Percentiles rank a stretch among this genome's conserved stretches.
These are phyloP conservation scores for Phytophthora ramorum DNA, from an alignment of 352 stramenopile genomes.

Conservation along the genomic window DNA sequence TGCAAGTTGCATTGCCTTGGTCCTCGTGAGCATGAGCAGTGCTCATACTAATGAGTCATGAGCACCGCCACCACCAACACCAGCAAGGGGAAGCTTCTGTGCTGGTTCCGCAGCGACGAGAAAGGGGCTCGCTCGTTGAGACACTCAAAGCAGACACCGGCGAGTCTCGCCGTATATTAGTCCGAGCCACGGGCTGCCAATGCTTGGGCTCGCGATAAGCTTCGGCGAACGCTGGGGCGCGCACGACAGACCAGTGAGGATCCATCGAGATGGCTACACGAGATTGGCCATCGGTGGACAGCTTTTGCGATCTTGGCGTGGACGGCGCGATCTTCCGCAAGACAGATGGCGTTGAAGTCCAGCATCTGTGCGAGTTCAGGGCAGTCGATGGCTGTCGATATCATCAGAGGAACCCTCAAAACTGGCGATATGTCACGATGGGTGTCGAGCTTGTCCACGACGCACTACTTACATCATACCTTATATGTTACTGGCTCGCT, in stretches of 20 bases:
- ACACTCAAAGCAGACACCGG: constrained; percentile 25
- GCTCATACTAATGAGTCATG: neutral
- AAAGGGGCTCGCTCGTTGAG: constrained; percentile 20
- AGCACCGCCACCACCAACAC: no score
- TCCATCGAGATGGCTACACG: neutral
- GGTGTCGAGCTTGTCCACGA: neutral
- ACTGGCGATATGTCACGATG: neutral
- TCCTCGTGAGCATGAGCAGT: no score
- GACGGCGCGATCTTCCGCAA: neutral
- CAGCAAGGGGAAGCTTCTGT: constrained; percentile 26
- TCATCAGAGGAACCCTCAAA: neutral
- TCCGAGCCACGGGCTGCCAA: constrained; percentile 2
- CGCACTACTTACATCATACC: constrained; percentile 27
- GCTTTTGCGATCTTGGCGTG: neutral
- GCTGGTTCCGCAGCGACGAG: constrained; percentile 22
- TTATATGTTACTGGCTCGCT: constrained; percentile 22
- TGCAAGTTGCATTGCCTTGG: no score
- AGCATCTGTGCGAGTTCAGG: neutral
- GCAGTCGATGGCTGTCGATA: constrained; percentile 7
- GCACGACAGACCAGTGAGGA: constrained; percentile 8
- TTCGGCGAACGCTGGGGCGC: constrained; percentile 25
- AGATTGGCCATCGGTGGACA: neutral
- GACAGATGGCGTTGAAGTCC: constrained; percentile 2
- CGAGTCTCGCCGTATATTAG: neutral
- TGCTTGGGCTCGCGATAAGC: constrained; percentile 18